A percentile compares a stretch with the other conserved stretches of the same genome.
These are phyloP conservation scores for Sparassis latifolia DNA, from an alignment of 1,284 basidiomycete species.

Conservation along the genomic window DNA sequence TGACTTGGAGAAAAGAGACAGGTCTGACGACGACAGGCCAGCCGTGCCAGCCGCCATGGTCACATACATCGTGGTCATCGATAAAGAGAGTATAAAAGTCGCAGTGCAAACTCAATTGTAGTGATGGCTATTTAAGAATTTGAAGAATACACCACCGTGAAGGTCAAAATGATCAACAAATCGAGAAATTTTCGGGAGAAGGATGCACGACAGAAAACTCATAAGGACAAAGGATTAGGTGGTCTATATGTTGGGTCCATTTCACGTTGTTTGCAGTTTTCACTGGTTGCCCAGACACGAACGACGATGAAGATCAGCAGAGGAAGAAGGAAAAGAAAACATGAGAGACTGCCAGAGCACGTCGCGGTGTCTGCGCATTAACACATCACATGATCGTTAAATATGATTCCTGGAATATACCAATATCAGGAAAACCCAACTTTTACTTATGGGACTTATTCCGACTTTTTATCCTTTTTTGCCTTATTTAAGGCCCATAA, in stretches of 20 bases:
- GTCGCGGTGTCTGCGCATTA: too few relatives aligned
- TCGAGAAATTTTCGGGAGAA: conserved; percentile 10
- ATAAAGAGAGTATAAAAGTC: not conserved
- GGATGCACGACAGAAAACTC: conserved; percentile 3
- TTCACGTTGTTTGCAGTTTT: not conserved
- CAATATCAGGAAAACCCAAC: too few relatives aligned
- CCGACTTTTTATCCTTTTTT: too few relatives aligned
- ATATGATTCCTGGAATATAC: too few relatives aligned
- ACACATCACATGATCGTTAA: too few relatives aligned
- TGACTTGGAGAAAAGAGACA: conserved; percentile 25
- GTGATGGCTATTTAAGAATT: too few relatives aligned
- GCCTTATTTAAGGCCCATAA: too few relatives aligned
- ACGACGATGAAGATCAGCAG: conserved; percentile 21
- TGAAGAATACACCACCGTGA: not conserved
- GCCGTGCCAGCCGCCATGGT: conserved; percentile 15
- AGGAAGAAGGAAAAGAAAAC: conserved; percentile 20
- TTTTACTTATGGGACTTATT: too few relatives aligned
- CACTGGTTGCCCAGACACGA: conserved; percentile 17
- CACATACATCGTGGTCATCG: not conserved
- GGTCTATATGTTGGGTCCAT: conserved; percentile 25
- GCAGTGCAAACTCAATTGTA: too few relatives aligned
- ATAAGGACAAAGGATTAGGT: conserved; percentile 11
- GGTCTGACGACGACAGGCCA: conserved; percentile 13
- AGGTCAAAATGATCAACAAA: conserved; percentile 19
- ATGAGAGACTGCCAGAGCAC: conserved; percentile 7